Percentiles rank a stretch among this genome's conserved stretches.
phyloP scores from a whole-genome alignment of 495 filamentous ascomycete species.

The Rostrohypoxylon terebratum region DNA sequence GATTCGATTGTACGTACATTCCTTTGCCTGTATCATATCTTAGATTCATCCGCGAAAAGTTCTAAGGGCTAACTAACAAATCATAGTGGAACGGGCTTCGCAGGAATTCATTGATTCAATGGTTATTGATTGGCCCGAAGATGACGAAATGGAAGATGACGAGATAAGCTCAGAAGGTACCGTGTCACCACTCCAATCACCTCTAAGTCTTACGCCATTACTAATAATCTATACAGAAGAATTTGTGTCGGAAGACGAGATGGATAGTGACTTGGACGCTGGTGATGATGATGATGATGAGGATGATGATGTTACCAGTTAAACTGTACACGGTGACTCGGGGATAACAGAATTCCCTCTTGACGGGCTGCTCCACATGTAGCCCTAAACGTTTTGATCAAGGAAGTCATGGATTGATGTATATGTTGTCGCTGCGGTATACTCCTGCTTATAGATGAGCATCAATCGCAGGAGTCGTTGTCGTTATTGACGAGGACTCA shows the following conservation, averaged over 20 bases:
- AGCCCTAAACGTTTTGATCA: slow-evolving; percentile 16
- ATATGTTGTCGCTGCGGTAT: slow-evolving; percentile 16
- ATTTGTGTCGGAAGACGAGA: not conserved
- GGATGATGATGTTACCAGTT: not conserved
- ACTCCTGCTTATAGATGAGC: slow-evolving; percentile 23
- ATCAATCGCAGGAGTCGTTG: not conserved
- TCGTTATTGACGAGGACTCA: slow-evolving; percentile 1
- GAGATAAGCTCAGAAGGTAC: not conserved
- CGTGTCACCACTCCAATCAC: not conserved
- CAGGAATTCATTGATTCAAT: slow-evolving; percentile 20
- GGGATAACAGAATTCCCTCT: not conserved
- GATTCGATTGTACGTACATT: slow-evolving; percentile 27
- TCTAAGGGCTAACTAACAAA: slow-evolving; percentile 6
- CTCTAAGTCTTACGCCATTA: not conserved
- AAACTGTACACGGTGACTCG: not conserved
- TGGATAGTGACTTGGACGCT: not conserved
- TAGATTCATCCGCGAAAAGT: no score
- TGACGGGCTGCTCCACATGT: not conserved
- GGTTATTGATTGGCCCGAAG: slow-evolving; percentile 12
- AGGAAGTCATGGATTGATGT: slow-evolving; percentile 28
- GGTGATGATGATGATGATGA: not conserved
- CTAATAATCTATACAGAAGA: not conserved
- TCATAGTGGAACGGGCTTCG: slow-evolving; percentile 20
- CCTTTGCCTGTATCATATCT: not conserved
- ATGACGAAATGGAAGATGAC: slow-evolving; percentile 2